Conservation (phyloP, 2,329 filamentous ascomycete genomes). For the Byssoonygena ceratinophila region DNA sequence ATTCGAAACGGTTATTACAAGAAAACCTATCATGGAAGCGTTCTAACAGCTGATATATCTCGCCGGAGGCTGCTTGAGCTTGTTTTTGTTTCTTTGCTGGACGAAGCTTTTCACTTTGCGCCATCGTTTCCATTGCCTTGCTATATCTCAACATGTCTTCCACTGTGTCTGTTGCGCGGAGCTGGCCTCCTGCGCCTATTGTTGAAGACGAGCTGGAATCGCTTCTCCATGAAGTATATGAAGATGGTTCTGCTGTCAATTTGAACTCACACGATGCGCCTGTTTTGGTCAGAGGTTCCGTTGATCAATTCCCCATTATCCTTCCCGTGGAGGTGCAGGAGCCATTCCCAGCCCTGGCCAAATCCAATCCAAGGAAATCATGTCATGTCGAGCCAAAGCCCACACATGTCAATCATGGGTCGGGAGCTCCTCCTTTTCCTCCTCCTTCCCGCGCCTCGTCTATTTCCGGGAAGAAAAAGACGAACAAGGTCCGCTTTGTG, state of each 20-base stretch:
- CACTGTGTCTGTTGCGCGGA: conserved; percentile 22
- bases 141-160: conserved; percentile 18
- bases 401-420: not conserved
- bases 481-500: conserved; percentile 13
- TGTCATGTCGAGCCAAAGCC: not conserved
- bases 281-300: conserved; percentile 28
- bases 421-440: not conserved
- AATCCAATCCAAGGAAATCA: not conserved
- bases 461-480: conserved; percentile 1
- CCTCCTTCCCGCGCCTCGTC: not conserved
- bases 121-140: conserved; percentile 9
- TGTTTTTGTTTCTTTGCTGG: conserved; percentile 10
- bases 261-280: conserved; percentile 9
- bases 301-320: conserved; percentile 39
- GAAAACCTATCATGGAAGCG: conserved; percentile 14
- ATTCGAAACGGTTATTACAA: conserved; percentile 13
- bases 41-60: conserved; percentile 9
- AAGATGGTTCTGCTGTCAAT: conserved; percentile 20
- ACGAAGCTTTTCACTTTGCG: conserved; percentile 2
- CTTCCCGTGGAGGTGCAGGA: conserved; percentile 23
- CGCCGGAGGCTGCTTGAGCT: not conserved
- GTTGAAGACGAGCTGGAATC: conserved; percentile 39
- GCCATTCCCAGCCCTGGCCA: not conserved
- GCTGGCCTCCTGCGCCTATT: conserved; percentile 35
- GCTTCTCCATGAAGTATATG: conserved; percentile 33